Evolutionary conservation across 177 flowering plant genomes (phyloP), one percentile per base, ranked within the genome.

Genomic region (Vitis hybrid): DNA sequence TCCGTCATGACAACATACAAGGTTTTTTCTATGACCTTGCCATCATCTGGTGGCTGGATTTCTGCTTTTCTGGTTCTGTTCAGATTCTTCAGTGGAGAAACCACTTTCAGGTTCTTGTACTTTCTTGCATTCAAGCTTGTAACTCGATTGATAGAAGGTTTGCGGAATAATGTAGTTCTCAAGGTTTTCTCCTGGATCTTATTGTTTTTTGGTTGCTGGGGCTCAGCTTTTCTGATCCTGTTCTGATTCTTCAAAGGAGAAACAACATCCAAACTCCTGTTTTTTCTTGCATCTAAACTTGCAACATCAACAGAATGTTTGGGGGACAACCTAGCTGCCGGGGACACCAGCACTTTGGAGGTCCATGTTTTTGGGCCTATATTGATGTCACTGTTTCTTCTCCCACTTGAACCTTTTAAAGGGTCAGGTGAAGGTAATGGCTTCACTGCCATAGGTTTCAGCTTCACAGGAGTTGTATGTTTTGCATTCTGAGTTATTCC

Each of bases 1-100:
- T 78, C 79, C n/a, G 66, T 64, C 72, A 74, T 60, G 57, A 83
- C 62, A 62, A 80, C 82, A 75, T 80, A 79, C 75, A 82, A 72
- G 2, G 81, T 83, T 64, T 82, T 83, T 66, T 80, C 86, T 63
- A 65, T 56, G n/a, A 71, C 80, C 34, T 49, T 67, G 30, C 77
- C 78, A 60, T 45, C 48, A 39, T 39, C 48, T 21, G 45, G 34
- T 39, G 12, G 64, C 59, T 70, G 56, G 13, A 56, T 32, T 34
- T 68, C 68, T 21, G 45, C 64, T 51, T 45, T 73, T 15, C 21
- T 51, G 4, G 18, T 49, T 34, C 18, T 52, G 45, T 70, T 78
- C 45, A 71, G 78, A 65, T 63, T 74, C 72, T 56, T 77, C 66
- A 62, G 39, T 63, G 76, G 75, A 65, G 79, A 23, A 1, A 50